A percentile compares a stretch with the other conserved stretches of the same genome.
These are phyloP conservation scores for Skeletonema menzelii DNA, from an alignment of 108 stramenopile species.

Conservation along the genomic window DNA sequence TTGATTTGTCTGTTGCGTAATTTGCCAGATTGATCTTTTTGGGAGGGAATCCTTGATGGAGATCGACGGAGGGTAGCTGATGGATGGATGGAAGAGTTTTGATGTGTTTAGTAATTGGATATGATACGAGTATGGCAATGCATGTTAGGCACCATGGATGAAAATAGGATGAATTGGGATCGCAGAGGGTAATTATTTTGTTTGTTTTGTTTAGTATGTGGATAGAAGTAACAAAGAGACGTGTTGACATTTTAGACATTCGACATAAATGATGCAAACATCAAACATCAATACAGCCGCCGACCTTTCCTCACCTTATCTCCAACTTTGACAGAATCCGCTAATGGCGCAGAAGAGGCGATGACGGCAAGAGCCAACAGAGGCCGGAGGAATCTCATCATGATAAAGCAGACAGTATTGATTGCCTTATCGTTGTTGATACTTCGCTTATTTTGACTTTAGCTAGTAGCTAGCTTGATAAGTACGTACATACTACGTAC, in stretches of 20 bases:
- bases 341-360: constrained; percentile 3
- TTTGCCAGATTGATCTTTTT: constrained; percentile 29
- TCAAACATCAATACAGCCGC: neutral
- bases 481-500: too few relatives aligned
- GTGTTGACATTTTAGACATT: neutral
- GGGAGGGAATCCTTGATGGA: constrained; percentile 45
- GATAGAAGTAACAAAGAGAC: too few relatives aligned
- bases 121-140: neutral
- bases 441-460: too few relatives aligned
- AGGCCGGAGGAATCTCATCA: constrained; percentile 26
- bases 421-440: neutral
- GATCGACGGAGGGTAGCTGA: constrained; percentile 38
- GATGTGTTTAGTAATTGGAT: neutral
- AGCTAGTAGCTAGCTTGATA: too few relatives aligned
- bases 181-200: too few relatives aligned
- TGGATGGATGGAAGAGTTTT: neutral
- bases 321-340: constrained; percentile 22
- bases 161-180: too few relatives aligned
- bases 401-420: constrained; percentile 26
- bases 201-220: too few relatives aligned
- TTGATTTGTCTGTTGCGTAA: constrained; percentile 29
- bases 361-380: constrained; percentile 28
- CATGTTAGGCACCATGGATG: too few relatives aligned
- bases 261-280: neutral
- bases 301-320: constrained; percentile 20